These are phyloP conservation scores for Murraya paniculata DNA, from an alignment of 345 rosid genomes.

Conservation along the genomic window DNA sequence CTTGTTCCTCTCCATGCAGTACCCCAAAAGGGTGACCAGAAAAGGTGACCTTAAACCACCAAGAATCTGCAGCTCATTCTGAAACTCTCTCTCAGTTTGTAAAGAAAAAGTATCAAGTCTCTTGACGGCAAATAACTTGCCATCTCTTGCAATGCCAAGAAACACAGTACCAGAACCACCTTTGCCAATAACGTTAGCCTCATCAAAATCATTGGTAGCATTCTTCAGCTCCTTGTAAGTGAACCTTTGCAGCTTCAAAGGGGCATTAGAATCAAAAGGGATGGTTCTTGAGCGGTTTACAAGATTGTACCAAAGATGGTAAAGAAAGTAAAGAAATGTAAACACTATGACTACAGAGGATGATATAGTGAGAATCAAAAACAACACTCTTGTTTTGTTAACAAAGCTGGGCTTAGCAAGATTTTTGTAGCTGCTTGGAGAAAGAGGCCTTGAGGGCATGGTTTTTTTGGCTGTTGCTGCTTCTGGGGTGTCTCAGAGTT, in stretches of 20 bases:
- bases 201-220: constrained; percentile 76
- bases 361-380: constrained; percentile 69
- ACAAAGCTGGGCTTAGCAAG: constrained; percentile 34
- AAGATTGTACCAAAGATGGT: constrained; percentile 69
- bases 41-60: constrained; percentile 81
- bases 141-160: constrained; percentile 69
- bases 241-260: constrained; percentile 67
- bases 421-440: constrained; percentile 30
- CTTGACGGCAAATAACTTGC: constrained; percentile 80
- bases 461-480: constrained; percentile 8
- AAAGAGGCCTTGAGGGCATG: constrained; percentile 80
- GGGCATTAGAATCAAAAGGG: constrained; percentile 63
- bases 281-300: constrained; percentile 69
- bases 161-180: constrained; percentile 99
- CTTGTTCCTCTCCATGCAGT: constrained; percentile 76
- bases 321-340: constrained; percentile 69
- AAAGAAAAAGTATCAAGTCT: constrained; percentile 63
- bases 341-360: constrained; percentile 60
- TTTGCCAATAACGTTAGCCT: constrained; percentile 68
- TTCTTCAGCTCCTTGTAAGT: constrained; percentile 69
- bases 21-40: constrained; percentile 73
- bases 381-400: constrained; percentile 52
- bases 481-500: constrained; percentile 19
- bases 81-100: constrained; percentile 86
- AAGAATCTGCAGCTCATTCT: constrained; percentile 94